A percentile compares a stretch with the other conserved stretches of the same genome.
These are phyloP conservation scores for Luvunga scandens DNA, from an alignment of 345 rosid genomes.

Conservation along the genomic window DNA sequence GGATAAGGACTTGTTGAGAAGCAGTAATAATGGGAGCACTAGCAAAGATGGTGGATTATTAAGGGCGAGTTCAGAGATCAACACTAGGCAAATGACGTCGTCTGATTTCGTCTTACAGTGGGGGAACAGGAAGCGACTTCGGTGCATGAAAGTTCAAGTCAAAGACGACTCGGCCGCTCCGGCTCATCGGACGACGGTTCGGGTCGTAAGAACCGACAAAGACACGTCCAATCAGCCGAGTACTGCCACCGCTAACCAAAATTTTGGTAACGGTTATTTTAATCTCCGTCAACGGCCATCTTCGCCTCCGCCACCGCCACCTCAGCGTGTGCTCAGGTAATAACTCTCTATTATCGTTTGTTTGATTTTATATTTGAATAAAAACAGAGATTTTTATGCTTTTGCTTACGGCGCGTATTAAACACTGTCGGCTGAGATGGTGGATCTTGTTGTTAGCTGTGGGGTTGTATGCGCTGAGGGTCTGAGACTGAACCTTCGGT, in stretches of 20 bases:
- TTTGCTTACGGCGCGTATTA: not conserved
- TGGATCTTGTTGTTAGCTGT: not conserved
- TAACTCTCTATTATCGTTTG: not conserved
- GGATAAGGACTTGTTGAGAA: slow-evolving; percentile 46
- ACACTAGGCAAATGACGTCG: slow-evolving; percentile 30
- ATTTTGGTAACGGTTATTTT: slow-evolving; percentile 30
- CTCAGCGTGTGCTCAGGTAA: slow-evolving; percentile 65
- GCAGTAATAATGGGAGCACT: slow-evolving; percentile 18
- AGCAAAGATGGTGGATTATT: slow-evolving; percentile 24
- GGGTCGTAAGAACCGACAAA: slow-evolving; percentile 45
- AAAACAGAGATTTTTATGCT: not conserved
- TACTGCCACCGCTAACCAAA: slow-evolving; percentile 1
- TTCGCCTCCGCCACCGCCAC: slow-evolving; percentile 40
- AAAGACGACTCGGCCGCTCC: slow-evolving; percentile 44
- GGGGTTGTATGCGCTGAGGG: not conserved
- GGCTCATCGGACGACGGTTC: slow-evolving; percentile 45
- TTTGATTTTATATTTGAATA: not conserved
- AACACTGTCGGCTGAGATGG: not conserved
- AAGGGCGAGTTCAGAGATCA: slow-evolving; percentile 36
- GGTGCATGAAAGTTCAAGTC: slow-evolving; percentile 70
- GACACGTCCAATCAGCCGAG: slow-evolving; percentile 31
- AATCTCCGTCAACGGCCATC: slow-evolving; percentile 59
- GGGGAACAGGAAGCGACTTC: slow-evolving; percentile 70
- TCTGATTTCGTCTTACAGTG: slow-evolving; percentile 64
- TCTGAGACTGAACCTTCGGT: not conserved